Conservation (phyloP, 495 filamentous ascomycete genomes). For the Tetracladium marchalianum region DNA sequence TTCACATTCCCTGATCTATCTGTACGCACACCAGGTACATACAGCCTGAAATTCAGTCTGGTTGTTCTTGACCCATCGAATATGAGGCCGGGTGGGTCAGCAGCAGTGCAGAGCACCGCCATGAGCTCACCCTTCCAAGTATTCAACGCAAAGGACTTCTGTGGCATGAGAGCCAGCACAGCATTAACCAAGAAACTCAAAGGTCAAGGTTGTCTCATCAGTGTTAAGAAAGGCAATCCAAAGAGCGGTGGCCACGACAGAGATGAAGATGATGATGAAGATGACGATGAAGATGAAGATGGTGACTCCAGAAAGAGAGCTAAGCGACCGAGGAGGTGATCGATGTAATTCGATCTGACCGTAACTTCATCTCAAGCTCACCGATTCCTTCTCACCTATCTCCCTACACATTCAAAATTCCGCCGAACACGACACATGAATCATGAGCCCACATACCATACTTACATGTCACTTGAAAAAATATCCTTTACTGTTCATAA, state of each 20-base stretch:
- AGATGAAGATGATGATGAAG: slow-evolving; percentile 34
- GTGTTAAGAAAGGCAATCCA: slow-evolving; percentile 76
- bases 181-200: slow-evolving; percentile 58
- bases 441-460: too few species aligned
- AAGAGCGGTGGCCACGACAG: slow-evolving; percentile 38
- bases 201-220: slow-evolving; percentile 65
- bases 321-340: not conserved
- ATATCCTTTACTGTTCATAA: too few species aligned
- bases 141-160: slow-evolving; percentile 94
- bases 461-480: too few species aligned
- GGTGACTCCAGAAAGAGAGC: not conserved
- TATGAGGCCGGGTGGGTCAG: slow-evolving; percentile 24
- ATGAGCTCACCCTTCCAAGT: slow-evolving; percentile 80
- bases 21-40: slow-evolving; percentile 75
- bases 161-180: slow-evolving; percentile 76
- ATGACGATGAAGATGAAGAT: slow-evolving; percentile 26
- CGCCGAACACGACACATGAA: too few species aligned
- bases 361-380: too few species aligned
- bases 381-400: too few species aligned
- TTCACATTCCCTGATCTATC: slow-evolving; percentile 95
- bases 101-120: slow-evolving; percentile 52
- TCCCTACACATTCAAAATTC: too few species aligned
- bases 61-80: slow-evolving; percentile 60
- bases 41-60: slow-evolving; percentile 76
- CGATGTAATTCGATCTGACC: too few species aligned